Conservation (phyloP, 2,329 filamentous ascomycete species). For the Furcasterigmium furcatum region DNA sequence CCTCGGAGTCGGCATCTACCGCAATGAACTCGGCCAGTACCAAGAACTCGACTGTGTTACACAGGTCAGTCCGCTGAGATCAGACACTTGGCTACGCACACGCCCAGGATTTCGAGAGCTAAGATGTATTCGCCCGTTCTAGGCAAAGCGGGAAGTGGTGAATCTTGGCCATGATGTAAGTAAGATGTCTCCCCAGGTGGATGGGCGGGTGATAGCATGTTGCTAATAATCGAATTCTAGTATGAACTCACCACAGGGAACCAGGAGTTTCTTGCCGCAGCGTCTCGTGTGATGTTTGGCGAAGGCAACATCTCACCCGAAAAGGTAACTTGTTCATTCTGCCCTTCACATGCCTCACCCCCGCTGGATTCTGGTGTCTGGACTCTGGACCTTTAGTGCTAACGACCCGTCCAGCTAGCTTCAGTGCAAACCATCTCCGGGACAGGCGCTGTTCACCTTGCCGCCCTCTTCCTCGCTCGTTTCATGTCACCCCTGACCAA, state of each 20-base stretch:
- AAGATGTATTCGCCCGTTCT: neutral
- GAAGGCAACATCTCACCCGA: slow-evolving; percentile 6
- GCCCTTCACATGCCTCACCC: too few relatives aligned
- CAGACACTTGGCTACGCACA: too few relatives aligned
- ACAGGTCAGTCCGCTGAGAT: slow-evolving; percentile 13
- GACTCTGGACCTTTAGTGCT: neutral
- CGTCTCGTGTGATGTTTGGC: slow-evolving; percentile 26
- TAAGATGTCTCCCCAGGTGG: too few relatives aligned
- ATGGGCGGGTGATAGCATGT: too few relatives aligned
- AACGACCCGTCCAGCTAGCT: slow-evolving; percentile 16
- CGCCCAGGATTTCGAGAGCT: too few relatives aligned
- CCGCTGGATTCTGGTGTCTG: too few relatives aligned
- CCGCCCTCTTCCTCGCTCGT: slow-evolving; percentile 22
- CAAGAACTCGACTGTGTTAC: slow-evolving; percentile 24
- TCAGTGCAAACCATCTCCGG: slow-evolving; percentile 34
- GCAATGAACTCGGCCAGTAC: slow-evolving; percentile 26
- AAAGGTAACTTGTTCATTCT: too few relatives aligned
- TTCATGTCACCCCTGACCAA: slow-evolving; percentile 15
- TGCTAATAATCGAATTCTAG: too few relatives aligned
- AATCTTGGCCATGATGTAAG: slow-evolving; percentile 22
- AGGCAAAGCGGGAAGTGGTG: slow-evolving; percentile 19
- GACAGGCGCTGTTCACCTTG: slow-evolving; percentile 32
- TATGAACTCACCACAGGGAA: slow-evolving; percentile 31
- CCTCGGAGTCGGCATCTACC: slow-evolving; percentile 31
- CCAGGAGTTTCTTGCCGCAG: slow-evolving; percentile 21